Base-by-base conservation (phyloP, 2,329 filamentous ascomycete genomes). In the Cladosporium sp. region DNA sequence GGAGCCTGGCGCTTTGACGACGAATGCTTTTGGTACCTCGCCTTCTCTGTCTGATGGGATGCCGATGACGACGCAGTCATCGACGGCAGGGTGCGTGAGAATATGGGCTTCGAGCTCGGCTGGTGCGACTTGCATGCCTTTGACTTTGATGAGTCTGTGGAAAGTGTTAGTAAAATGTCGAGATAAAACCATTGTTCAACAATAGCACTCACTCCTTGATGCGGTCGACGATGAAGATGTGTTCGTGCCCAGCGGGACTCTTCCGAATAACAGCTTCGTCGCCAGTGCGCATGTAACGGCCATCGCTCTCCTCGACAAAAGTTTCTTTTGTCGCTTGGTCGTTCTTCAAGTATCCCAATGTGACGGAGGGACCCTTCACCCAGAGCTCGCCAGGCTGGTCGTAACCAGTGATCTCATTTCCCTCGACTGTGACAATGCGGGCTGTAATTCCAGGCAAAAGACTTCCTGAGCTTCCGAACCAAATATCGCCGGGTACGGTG, bases 311-410 rank as follows among this genome's bases (percentile, higher is more conserved):
- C 15, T 80, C 75, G 1, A 88, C 83, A 73, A 92, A 97, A 0
- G 93, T 95, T 64, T 76, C 75, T 61, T 85, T 83, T 24, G 89
- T 96, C 3, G 93, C 92, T 73, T 91, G 89, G 54, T 91, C 88
- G 74, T 97, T 96, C 79, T 96, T 90, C 63, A 96, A 80, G 72
- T 97, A 97, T 0, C 93, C 93, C 0, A 97, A 79, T 0, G 91
- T 88, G 1, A 96, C 86, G 0, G 89, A 88, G 0, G 92, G 93
- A 0, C 87, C 87, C 75, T 92, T 91, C 26, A 96, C 86, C 21
- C 92, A 83, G 15, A 97, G 84, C 78, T 97, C 93, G 41, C 93
- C 93, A 0, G 90, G 91, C 55, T 88, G 86, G 68, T 94, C 87
- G 71, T 91, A 88, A 8, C 81, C 84, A 0, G 85, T 89, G 65